A percentile compares a stretch with the other conserved stretches of the same genome.
Evolutionary conservation across 2,329 filamentous ascomycete genomes (phyloP).

Genomic region (Exophiala alcalophila): DNA sequence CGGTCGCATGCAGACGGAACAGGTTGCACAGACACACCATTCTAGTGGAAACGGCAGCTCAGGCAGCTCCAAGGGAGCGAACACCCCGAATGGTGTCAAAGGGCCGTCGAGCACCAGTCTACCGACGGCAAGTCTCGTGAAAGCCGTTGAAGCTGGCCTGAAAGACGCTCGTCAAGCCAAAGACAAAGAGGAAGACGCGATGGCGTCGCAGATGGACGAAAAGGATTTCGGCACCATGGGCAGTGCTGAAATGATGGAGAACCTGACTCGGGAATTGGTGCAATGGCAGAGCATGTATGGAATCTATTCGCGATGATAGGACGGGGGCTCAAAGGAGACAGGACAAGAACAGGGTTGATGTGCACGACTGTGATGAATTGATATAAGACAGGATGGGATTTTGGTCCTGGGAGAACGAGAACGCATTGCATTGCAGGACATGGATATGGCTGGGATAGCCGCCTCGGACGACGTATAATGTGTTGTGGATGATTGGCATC

Average conservation of each 20-base stretch:
- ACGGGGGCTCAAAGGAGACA: constrained; percentile 1
- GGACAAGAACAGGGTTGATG: neutral
- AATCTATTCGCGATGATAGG: constrained; percentile 38
- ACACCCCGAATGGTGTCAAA: constrained; percentile 24
- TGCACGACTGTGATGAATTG: no score
- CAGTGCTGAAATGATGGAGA: constrained; percentile 88
- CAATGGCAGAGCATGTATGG: constrained; percentile 78
- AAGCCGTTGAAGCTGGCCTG: constrained; percentile 38
- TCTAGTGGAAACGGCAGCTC: constrained; percentile 34
- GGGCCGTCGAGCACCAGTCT: constrained; percentile 13
- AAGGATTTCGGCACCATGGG: constrained; percentile 70
- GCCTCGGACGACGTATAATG: no score
- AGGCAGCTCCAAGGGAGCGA: constrained; percentile 34
- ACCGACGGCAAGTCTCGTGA: constrained; percentile 34
- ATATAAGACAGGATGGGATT: no score
- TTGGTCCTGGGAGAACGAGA: no score
- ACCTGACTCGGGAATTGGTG: constrained; percentile 72
- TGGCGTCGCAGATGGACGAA: constrained; percentile 33
- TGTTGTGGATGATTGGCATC: no score
- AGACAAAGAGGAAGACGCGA: constrained; percentile 28
- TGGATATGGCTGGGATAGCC: no score
- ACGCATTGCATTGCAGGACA: no score
- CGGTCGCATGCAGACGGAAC: constrained; percentile 79
- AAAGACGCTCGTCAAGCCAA: constrained; percentile 33
- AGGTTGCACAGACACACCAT: constrained; percentile 59